A percentile compares a stretch with the other conserved stretches of the same genome.
Conservation (phyloP, 78 protist species). For the Dictyostelium purpureum region DNA sequence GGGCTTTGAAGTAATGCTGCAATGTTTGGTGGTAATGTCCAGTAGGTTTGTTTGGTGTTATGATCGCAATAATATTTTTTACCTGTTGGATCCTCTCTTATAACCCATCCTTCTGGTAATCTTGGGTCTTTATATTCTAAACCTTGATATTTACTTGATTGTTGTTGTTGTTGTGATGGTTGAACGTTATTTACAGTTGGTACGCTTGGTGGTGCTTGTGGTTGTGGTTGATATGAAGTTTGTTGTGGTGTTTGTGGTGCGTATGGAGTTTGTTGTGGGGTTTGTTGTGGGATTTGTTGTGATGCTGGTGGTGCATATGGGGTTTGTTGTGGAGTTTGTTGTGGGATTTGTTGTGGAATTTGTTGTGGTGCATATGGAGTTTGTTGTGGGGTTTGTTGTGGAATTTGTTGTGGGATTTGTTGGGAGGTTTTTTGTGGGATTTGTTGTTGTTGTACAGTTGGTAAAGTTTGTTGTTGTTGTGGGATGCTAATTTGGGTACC, state of each 20-base stretch:
- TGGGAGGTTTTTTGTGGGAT: background rate
- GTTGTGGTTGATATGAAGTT: background rate
- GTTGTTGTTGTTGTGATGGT: background rate
- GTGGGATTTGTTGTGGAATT: background rate
- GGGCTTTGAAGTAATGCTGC: background rate
- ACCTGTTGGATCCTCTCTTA: conserved; percentile 45
- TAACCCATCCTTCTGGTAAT: conserved; percentile 66
- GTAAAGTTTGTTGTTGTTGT: background rate
- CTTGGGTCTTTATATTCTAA: background rate
- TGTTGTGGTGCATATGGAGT: background rate
- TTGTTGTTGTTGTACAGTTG: background rate
- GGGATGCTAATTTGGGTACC: background rate
- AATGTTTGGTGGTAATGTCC: conserved; percentile 56
- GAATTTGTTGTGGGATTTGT: background rate
- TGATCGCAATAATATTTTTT: conserved; percentile 65
- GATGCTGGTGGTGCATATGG: background rate
- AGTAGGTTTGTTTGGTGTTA: conserved; percentile 51
- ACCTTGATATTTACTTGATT: background rate
- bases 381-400: background rate
- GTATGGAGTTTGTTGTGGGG: background rate
- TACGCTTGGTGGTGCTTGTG: background rate
- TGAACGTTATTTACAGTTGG: background rate
- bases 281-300: conserved; percentile 2
- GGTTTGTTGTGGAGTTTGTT: background rate
- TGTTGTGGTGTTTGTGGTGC: background rate